Conservation (phyloP, 2,329 filamentous ascomycete species). For the Neopestalotiopsis sp. region DNA sequence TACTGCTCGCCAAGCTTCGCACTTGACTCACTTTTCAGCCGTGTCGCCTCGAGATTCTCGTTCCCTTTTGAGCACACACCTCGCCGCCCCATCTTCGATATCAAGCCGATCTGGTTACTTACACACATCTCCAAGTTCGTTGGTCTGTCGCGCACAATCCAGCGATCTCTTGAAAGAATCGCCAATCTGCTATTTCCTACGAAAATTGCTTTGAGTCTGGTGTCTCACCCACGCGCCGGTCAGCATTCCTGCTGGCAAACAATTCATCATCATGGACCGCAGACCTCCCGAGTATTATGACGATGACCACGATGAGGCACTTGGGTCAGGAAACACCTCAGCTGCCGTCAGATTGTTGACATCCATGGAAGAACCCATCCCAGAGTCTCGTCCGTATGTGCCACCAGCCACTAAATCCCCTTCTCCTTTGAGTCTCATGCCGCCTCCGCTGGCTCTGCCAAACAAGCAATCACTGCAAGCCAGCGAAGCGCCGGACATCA, state of each 20-base stretch:
- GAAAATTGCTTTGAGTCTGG: neutral
- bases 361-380: slow-evolving; percentile 61
- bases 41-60: neutral
- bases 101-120: neutral
- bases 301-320: slow-evolving; percentile 57
- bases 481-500: neutral
- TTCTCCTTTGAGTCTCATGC: slow-evolving; percentile 29
- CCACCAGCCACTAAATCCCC: slow-evolving; percentile 29
- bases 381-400: slow-evolving; percentile 62
- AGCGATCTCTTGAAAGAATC: neutral
- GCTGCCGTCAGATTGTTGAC: slow-evolving; percentile 67
- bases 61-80: neutral
- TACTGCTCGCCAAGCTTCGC: neutral
- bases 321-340: slow-evolving; percentile 46
- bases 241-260: slow-evolving; percentile 29
- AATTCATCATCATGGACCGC: slow-evolving; percentile 50
- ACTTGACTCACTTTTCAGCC: neutral
- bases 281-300: slow-evolving; percentile 67
- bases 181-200: neutral
- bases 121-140: neutral
- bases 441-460: slow-evolving; percentile 32
- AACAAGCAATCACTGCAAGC: slow-evolving; percentile 26
- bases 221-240: slow-evolving; percentile 26
- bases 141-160: slow-evolving; percentile 2
- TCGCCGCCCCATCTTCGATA: neutral